Evolutionary conservation across 164 flowering plant genomes (phyloP), one percentile per base, ranked within the genome.

Genomic region (Brasenia schreberi): DNA sequence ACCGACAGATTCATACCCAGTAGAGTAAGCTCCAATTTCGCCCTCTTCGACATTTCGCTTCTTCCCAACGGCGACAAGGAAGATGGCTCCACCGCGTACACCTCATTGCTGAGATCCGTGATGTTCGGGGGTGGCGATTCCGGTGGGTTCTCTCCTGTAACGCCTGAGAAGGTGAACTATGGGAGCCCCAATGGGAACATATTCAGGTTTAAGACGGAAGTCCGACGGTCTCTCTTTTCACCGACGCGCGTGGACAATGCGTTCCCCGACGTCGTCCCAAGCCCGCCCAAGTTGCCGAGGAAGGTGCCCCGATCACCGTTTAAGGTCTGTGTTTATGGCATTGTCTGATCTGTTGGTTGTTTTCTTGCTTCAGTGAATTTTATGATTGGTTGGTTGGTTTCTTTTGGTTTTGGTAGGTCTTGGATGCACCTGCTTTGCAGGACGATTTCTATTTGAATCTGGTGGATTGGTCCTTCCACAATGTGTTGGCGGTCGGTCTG

Each of bases 341-440:
- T 19, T 52, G 14, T 59, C 63, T 14, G 27, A 43, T 53, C 59
- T 19, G 65, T 74, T 66, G 0, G 11, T 19, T 27, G 62, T 5
- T 44, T 64, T 59, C 43, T 9, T n/a, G 12, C 63, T n/a, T 18
- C 63, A 63, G 56, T 17, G 11, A 27, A 68, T 68, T 58, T 5
- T 23, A 23, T 23, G 18, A 11, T 18, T 23, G 2, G 56, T 19
- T 56, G 17, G 7, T 11, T 56, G 43, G 19, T 19, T 53, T 60
- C 67, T 65, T 17, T 43, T 70, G 67, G 19, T 5, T 44, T 5
- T 18, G 7, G 14, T 64, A 95, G 97, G 96, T 95, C 14, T 68
- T 90, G 84, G 99, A 95, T 80, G 97, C 99, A 5, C 99, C 97
- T 17, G 90, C 94, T 33, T 78, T 95, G 88, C 94, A 88, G 78